A percentile compares a stretch with the other conserved stretches of the same genome.
phyloP scores from a whole-genome alignment of 2,329 filamentous ascomycete genomes.

The Orbilia blumenaviensis region DNA sequence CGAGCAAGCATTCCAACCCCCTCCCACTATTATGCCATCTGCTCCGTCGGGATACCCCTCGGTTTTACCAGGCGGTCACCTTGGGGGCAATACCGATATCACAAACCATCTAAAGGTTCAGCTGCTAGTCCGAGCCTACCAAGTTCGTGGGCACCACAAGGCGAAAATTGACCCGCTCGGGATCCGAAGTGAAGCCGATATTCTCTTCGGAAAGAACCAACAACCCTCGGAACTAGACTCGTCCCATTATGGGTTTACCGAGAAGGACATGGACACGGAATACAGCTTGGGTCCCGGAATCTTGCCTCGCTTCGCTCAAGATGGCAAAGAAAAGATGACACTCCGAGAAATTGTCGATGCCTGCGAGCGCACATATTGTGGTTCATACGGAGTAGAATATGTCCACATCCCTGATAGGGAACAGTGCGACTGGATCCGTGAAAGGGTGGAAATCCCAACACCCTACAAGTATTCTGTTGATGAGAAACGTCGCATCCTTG shows the following conservation, averaged over 20 bases:
- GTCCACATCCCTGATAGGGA: constrained; percentile 98
- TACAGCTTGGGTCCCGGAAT: constrained; percentile 94
- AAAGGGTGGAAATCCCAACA: constrained; percentile 90
- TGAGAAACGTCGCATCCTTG: constrained; percentile 96
- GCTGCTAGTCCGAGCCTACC: constrained; percentile 94
- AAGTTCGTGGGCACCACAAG: constrained; percentile 97
- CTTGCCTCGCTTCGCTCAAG: constrained; percentile 88
- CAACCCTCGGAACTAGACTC: constrained; percentile 92
- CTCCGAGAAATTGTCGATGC: constrained; percentile 90
- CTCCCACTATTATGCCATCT: constrained; percentile 86
- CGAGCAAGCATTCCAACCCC: constrained; percentile 94
- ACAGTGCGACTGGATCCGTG: constrained; percentile 97
- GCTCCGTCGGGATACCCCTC: constrained; percentile 80
- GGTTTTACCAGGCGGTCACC: constrained; percentile 74
- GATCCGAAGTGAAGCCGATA: constrained; percentile 79
- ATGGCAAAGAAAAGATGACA: constrained; percentile 92
- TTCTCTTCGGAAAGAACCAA: constrained; percentile 80
- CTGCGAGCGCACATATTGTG: constrained; percentile 96
- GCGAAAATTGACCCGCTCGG: constrained; percentile 95
- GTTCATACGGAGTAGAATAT: constrained; percentile 97
- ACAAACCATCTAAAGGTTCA: constrained; percentile 98
- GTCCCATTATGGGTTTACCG: constrained; percentile 92
- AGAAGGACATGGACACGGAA: constrained; percentile 91
- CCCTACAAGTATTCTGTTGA: constrained; percentile 98
- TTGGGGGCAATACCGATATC: constrained; percentile 79